Conservation (phyloP, 495 filamentous ascomycete species). For the Podospora sp. region DNA sequence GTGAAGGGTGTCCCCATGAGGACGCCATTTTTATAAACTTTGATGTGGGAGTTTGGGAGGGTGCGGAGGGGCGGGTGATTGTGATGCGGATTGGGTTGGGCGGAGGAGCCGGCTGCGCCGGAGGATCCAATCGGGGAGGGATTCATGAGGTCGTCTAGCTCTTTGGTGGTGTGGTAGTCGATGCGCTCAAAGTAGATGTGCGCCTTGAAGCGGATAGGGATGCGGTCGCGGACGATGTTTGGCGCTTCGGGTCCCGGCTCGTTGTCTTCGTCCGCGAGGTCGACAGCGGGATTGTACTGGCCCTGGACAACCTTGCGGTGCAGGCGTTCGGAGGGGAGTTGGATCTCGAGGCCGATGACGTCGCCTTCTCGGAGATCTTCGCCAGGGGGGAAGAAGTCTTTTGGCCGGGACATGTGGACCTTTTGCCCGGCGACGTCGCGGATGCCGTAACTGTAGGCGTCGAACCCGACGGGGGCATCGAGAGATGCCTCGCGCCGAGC, state of each 20-base stretch:
- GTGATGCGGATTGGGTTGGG: conserved; percentile 69
- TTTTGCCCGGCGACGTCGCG: conserved; percentile 88
- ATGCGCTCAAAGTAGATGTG: conserved; percentile 95
- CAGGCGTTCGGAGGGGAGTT: conserved; percentile 77
- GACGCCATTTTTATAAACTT: conserved; percentile 88
- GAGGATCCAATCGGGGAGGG: conserved; percentile 61
- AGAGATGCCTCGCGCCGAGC: conserved; percentile 87
- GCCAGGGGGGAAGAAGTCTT: conserved; percentile 77
- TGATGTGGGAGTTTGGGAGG: conserved; percentile 81
- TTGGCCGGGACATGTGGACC: conserved; percentile 88
- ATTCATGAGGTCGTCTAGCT: conserved; percentile 83
- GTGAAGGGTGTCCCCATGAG: conserved; percentile 86
- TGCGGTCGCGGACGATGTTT: conserved; percentile 90
- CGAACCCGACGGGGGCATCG: conserved; percentile 91
- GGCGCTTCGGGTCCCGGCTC: conserved; percentile 45
- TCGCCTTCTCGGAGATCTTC: conserved; percentile 80
- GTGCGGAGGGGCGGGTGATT: conserved; percentile 73
- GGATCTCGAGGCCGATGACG: conserved; percentile 92
- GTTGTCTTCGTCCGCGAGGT: conserved; percentile 62
- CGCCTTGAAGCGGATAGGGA: conserved; percentile 89
- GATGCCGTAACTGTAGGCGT: conserved; percentile 94
- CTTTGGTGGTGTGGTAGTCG: conserved; percentile 85
- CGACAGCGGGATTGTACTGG: conserved; percentile 80
- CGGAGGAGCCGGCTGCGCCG: conserved; percentile 38
- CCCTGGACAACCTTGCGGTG: conserved; percentile 89